A percentile compares a stretch with the other conserved stretches of the same genome.
These are phyloP conservation scores for Aristolochia fimbriata DNA, from an alignment of 164 flowering plant species.

Conservation along the genomic window DNA sequence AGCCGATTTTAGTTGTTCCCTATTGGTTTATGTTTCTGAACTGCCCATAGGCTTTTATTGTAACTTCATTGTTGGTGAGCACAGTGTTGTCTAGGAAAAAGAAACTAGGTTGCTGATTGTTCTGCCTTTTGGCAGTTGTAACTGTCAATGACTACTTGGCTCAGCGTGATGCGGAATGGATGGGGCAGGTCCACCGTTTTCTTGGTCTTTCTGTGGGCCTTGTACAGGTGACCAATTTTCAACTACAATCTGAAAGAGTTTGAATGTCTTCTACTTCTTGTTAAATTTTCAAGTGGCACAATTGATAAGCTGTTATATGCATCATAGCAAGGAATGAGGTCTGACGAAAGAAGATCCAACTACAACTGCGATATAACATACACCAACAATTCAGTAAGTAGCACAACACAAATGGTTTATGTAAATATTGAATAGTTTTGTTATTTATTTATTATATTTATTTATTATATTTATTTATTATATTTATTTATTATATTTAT, in stretches of 20 bases:
- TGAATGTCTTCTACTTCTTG: not conserved
- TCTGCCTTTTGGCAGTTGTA: conserved; percentile 45
- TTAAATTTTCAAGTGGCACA: not conserved
- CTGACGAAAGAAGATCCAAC: conserved; percentile 68
- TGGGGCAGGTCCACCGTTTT: conserved; percentile 97
- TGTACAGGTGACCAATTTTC: conserved; percentile 52
- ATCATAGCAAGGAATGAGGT: conserved; percentile 67
- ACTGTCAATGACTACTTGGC: conserved; percentile 99
- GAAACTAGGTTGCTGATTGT: too few species aligned
- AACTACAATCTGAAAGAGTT: not conserved
- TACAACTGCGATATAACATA: conserved; percentile 92
- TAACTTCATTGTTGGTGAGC: too few species aligned
- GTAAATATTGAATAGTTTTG: not conserved
- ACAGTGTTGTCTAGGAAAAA: too few species aligned
- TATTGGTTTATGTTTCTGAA: too few species aligned
- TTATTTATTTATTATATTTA: not conserved
- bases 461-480: not conserved
- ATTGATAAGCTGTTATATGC: conserved; percentile 13
- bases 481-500: not conserved
- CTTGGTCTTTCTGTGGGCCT: conserved; percentile 98
- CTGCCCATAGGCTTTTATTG: too few species aligned
- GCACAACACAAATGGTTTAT: too few species aligned
- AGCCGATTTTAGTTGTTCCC: too few species aligned
- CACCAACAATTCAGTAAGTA: conserved; percentile 85
- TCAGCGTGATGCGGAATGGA: conserved; percentile 99